Percentiles rank a stretch among this genome's conserved stretches.
These are phyloP conservation scores for Ogataea philodendri DNA, from an alignment of 805 yeast genomes.

Conservation along the genomic window DNA sequence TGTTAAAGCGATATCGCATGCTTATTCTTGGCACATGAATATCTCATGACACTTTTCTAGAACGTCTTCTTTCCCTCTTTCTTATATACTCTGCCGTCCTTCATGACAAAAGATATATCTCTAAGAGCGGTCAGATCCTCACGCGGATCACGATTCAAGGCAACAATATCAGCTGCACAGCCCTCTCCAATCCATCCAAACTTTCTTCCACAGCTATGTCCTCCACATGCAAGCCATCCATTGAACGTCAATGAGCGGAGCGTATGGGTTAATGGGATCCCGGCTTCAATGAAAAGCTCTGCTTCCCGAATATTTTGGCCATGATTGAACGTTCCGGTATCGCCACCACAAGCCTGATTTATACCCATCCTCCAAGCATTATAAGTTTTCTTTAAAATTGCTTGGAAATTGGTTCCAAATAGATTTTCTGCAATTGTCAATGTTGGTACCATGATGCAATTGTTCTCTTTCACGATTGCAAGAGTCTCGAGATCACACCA, in stretches of 20 bases:
- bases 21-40: too few relatives aligned
- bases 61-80: constrained; percentile 3
- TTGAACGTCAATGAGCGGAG: constrained; percentile 24
- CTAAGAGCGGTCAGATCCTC: constrained; percentile 17
- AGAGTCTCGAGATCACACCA: constrained; percentile 27
- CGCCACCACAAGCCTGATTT: constrained; percentile 31
- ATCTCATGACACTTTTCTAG: too few relatives aligned
- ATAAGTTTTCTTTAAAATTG: constrained; percentile 22
- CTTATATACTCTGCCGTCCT: constrained; percentile 29
- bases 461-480: constrained; percentile 19
- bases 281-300: constrained; percentile 28
- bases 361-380: constrained; percentile 27
- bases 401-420: constrained; percentile 21
- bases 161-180: constrained; percentile 29
- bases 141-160: constrained; percentile 26
- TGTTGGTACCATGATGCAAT: constrained; percentile 29
- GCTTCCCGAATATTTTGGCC: constrained; percentile 32
- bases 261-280: constrained; percentile 25
- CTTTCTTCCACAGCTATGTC: constrained; percentile 22
- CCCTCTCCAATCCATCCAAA: constrained; percentile 29
- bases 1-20: too few relatives aligned
- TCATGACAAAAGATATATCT: constrained; percentile 27
- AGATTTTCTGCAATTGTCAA: constrained; percentile 26
- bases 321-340: constrained; percentile 31
- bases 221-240: constrained; percentile 33